Evolutionary conservation across 129 eudicot species (phyloP).

Genomic region (Flaveria trinervia): DNA sequence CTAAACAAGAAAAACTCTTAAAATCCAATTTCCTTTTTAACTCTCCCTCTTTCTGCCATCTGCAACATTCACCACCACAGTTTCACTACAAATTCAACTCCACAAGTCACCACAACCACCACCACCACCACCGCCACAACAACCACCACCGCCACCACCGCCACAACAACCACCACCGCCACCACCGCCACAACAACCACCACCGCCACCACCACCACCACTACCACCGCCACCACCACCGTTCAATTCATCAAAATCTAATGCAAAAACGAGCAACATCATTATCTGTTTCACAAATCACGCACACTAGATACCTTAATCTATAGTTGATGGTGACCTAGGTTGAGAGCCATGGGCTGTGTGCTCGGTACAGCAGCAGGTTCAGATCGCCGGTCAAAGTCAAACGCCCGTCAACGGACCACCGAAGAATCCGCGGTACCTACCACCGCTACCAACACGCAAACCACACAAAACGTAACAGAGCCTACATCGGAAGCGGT

Average conservation of each 20-base stretch:
- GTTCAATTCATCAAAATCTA: too few relatives aligned
- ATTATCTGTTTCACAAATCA: too few relatives aligned
- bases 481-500: constrained; percentile 15
- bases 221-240: neutral
- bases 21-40: constrained; percentile 32
- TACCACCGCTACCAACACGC: constrained; percentile 20
- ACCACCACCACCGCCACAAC: neutral
- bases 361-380: constrained; percentile 51
- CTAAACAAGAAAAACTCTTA: constrained; percentile 12
- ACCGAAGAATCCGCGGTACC: constrained; percentile 16
- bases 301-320: neutral
- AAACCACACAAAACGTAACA: constrained; percentile 13
- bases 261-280: too few relatives aligned
- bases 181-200: neutral
- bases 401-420: constrained; percentile 32
- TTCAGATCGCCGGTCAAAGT: constrained; percentile 47
- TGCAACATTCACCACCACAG: neutral
- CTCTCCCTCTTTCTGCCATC: constrained; percentile 24
- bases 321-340: constrained; percentile 26
- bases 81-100: constrained; percentile 17
- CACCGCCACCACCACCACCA: neutral
- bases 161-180: neutral
- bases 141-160: neutral
- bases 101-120: constrained; percentile 2
- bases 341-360: constrained; percentile 53